phyloP scores from a whole-genome alignment of 2,329 filamentous ascomycete genomes.

The Phoma sp. region DNA sequence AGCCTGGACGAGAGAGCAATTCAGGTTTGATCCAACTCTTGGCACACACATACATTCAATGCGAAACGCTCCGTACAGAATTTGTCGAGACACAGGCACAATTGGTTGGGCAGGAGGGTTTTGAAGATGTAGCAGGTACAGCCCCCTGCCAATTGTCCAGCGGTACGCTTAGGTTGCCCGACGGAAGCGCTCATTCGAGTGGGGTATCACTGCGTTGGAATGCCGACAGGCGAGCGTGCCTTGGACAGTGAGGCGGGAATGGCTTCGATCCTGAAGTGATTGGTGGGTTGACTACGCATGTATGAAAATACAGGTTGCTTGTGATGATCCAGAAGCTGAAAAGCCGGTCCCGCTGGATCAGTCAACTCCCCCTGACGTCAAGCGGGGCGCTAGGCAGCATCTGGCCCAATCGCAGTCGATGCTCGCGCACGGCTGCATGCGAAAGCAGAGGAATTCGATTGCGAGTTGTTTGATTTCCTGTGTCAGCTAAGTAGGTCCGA shows the following conservation, averaged over 20 bases:
- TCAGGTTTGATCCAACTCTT: no score
- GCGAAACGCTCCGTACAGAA: no score
- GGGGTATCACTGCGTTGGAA: no score
- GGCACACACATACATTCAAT: no score
- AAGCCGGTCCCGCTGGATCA: constrained; percentile 7
- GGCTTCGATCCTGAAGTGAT: no score
- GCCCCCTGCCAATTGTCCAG: no score
- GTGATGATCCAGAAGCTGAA: constrained; percentile 6
- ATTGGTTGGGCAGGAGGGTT: no score
- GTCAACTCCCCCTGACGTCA: not conserved
- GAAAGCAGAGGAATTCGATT: constrained; percentile 20
- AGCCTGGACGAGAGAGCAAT: no score
- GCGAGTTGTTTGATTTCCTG: constrained; percentile 11
- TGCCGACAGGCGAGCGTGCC: no score
- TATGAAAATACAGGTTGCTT: not conserved
- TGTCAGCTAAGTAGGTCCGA: not conserved
- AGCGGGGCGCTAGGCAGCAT: not conserved
- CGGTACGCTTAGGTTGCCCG: not conserved
- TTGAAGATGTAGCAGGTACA: no score
- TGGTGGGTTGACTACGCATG: not conserved
- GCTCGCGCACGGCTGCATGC: constrained; percentile 12
- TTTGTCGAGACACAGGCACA: no score
- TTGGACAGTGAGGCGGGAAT: no score
- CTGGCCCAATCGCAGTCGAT: constrained; percentile 7
- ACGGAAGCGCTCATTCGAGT: not conserved